Evolutionary conservation across 2,329 filamentous ascomycete species (phyloP).

Genomic region (Kalmusia sp.): DNA sequence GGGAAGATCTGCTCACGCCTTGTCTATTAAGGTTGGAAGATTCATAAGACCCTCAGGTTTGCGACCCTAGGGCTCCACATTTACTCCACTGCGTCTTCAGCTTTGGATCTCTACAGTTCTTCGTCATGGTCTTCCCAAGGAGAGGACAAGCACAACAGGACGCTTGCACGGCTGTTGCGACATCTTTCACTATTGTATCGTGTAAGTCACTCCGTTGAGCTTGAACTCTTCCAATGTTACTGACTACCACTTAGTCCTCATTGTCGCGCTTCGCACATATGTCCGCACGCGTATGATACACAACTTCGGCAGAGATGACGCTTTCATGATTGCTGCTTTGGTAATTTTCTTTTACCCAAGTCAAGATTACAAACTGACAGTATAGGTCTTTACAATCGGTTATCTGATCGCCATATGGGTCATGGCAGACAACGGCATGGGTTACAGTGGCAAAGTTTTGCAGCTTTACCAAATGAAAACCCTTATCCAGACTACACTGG

Average conservation of each 20-base stretch:
- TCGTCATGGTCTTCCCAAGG: not conserved
- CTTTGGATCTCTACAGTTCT: not conserved
- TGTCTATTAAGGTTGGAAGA: not conserved
- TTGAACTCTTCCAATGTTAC: slow-evolving; percentile 8
- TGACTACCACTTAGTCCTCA: slow-evolving; percentile 20
- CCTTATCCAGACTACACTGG: slow-evolving; percentile 31
- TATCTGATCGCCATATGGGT: slow-evolving; percentile 32
- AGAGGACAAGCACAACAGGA: slow-evolving; percentile 16
- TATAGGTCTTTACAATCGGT: slow-evolving; percentile 30
- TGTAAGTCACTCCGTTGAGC: slow-evolving; percentile 16
- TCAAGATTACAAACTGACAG: not conserved
- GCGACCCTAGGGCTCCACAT: not conserved
- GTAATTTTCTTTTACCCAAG: slow-evolving; percentile 19
- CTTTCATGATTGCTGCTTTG: slow-evolving; percentile 33
- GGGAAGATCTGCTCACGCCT: not conserved
- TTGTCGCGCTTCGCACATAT: slow-evolving; percentile 32
- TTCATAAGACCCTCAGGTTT: slow-evolving; percentile 4
- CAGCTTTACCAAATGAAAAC: slow-evolving; percentile 25
- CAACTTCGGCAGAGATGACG: slow-evolving; percentile 39
- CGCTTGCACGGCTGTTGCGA: slow-evolving; percentile 27
- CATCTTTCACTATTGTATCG: slow-evolving; percentile 29
- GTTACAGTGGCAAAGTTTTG: slow-evolving; percentile 27
- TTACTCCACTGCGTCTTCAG: not conserved
- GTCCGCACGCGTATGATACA: slow-evolving; percentile 27
- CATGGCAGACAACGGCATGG: slow-evolving; percentile 32